phyloP scores from a whole-genome alignment of 2,329 filamentous ascomycete species.

The Lachnellula arida region DNA sequence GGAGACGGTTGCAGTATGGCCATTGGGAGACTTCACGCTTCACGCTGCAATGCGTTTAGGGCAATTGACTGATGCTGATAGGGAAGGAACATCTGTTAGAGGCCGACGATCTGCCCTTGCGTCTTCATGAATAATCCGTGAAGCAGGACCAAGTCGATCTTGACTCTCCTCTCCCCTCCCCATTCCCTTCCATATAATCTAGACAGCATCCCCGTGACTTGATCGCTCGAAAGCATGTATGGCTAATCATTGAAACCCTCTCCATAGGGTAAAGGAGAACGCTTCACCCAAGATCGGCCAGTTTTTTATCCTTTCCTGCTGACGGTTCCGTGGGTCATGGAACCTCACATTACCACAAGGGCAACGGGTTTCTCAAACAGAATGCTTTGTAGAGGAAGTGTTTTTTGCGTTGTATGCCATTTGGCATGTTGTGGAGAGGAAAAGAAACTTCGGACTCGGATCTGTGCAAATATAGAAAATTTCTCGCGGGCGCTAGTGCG shows the following conservation, averaged over 20 bases:
- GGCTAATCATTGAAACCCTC: conserved; percentile 31
- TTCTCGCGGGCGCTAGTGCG: conserved; percentile 2
- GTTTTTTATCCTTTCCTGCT: conserved; percentile 29
- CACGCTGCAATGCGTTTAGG: no score
- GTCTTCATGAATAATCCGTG: neutral
- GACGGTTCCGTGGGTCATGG: conserved; percentile 31
- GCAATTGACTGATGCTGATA: no score
- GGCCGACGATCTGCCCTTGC: no score
- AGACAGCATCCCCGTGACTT: neutral
- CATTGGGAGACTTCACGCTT: no score
- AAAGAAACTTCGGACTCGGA: neutral
- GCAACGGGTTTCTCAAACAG: conserved; percentile 28
- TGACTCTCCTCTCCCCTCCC: neutral
- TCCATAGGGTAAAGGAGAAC: conserved; percentile 25
- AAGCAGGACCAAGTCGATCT: neutral
- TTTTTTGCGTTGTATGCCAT: conserved; percentile 22
- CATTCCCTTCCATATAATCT: neutral
- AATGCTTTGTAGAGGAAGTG: conserved; percentile 29
- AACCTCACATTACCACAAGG: conserved; percentile 27
- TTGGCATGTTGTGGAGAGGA: conserved; percentile 7
- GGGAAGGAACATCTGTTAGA: no score
- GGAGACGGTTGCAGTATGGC: no score
- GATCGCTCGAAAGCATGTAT: conserved; percentile 18
- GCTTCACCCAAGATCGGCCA: conserved; percentile 31
- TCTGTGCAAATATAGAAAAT: conserved; percentile 4